Base-by-base conservation (phyloP, 176 grass and related monocot genomes). In the Miscanthus lutarioriparius region DNA sequence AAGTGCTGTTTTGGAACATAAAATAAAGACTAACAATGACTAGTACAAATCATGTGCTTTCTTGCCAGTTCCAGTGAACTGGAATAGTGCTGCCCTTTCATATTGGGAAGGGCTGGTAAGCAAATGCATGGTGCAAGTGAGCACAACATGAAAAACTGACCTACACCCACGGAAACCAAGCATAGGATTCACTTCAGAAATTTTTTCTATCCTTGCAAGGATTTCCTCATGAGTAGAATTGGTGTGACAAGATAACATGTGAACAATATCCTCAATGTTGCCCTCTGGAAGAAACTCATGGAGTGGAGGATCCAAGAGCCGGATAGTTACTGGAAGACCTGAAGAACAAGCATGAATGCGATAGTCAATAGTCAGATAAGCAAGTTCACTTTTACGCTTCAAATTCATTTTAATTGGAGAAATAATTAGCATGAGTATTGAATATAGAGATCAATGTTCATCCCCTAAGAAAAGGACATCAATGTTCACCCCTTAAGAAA, bases 181-280 rank as follows among this genome's bases (percentile, higher is more conserved):
- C 95, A 97, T 97, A 4, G 95, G 95, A 67, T 97, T 97, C 66
- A 97, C 95, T 90, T 97, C 95, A 36, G 95, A 93, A 48, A 97
- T 86, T 70, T 93, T 97, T 74, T 97, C 95, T 58, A 97, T 74
- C 67, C 95, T 91, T 26, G 92, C 78, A 80, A 97, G 88, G 79
- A 91, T 85, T 84, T 95, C 95, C 48, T 95, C 92, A 61, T 91
- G 70, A 39, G 65, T 38, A 10, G 91, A 64, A 73, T 89, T 83
- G 20, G 91, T 97, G 59, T 93, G 90, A 22, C 70, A 64, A 75
- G 92, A 91, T 78, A 97, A 82, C 68, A 86, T 87, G 65, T 33
- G 79, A 30, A 97, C 82, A 61, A 97, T 94, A 64, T 97, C 95
- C 79, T 95, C 89, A 1, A 91, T 85, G 62, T 91, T 81, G 26